Percentiles rank a stretch among this genome's conserved stretches.
Conservation (phyloP, 2,329 filamentous ascomycete species). For the Xylaria arbuscula region DNA sequence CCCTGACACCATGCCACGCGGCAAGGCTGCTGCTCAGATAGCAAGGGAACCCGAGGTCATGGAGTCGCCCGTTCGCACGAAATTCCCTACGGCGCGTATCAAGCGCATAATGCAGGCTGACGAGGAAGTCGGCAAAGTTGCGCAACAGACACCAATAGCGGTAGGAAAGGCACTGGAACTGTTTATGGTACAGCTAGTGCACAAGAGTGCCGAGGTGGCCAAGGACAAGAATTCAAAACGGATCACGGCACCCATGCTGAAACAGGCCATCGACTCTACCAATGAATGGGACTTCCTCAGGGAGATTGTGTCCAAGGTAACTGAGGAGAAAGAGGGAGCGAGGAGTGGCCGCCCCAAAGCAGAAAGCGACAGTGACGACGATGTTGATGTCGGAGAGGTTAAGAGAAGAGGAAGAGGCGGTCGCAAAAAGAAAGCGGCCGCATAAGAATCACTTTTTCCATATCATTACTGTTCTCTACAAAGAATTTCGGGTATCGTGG, state of each 20-base stretch:
- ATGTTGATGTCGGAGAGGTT: slow-evolving; percentile 57
- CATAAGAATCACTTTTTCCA: slow-evolving; percentile 44
- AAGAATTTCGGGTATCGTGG: slow-evolving; percentile 43
- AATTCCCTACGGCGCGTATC: slow-evolving; percentile 96
- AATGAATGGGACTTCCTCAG: slow-evolving; percentile 94
- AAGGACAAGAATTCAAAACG: slow-evolving; percentile 85
- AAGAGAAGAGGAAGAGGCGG: slow-evolving; percentile 61
- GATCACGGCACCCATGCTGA: slow-evolving; percentile 90
- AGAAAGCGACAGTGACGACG: slow-evolving; percentile 66
- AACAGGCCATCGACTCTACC: slow-evolving; percentile 86
- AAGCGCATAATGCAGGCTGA: slow-evolving; percentile 99
- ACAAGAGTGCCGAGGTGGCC: slow-evolving; percentile 87
- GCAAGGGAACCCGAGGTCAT: slow-evolving; percentile 59
- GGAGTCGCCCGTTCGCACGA: slow-evolving; percentile 85
- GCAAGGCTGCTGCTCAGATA: slow-evolving; percentile 53
- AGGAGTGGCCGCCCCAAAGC: slow-evolving; percentile 54
- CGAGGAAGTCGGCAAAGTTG: slow-evolving; percentile 97
- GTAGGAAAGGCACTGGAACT: slow-evolving; percentile 96
- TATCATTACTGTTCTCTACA: slow-evolving; percentile 31
- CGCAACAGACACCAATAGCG: slow-evolving; percentile 95
- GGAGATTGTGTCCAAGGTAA: slow-evolving; percentile 88
- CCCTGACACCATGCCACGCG: slow-evolving; percentile 53
- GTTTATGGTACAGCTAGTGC: slow-evolving; percentile 96
- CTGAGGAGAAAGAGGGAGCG: slow-evolving; percentile 62
- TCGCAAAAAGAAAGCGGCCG: slow-evolving; percentile 61